Evolutionary conservation across 176 grass and related monocot species (phyloP).

Genomic region (Aegilops umbellulata): DNA sequence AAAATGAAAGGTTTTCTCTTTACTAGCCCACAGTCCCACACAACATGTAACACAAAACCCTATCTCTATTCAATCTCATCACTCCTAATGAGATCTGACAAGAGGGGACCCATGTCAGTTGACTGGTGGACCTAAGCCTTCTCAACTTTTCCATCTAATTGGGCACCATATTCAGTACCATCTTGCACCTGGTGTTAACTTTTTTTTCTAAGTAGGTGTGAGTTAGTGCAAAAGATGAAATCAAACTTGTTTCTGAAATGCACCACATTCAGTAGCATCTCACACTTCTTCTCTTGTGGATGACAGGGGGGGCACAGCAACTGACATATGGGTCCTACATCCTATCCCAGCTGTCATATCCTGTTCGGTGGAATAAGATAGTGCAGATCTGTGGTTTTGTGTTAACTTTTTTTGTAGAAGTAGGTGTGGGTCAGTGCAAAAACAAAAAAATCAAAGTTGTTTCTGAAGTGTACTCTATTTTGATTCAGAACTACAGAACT

Average conservation of each 20-base stretch:
- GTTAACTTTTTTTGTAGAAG: neutral
- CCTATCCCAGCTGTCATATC: neutral
- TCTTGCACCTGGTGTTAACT: no score
- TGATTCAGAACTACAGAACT: conserved; percentile 17
- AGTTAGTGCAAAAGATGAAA: no score
- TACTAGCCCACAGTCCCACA: neutral
- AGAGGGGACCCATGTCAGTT: neutral
- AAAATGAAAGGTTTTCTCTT: neutral
- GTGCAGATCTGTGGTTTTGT: neutral
- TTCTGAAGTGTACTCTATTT: neutral
- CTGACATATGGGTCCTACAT: neutral
- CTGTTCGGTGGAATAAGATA: neutral
- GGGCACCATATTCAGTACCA: neutral
- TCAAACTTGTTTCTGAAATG: no score
- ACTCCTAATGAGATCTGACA: neutral
- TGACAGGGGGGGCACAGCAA: neutral
- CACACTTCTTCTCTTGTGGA: no score
- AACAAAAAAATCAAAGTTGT: neutral
- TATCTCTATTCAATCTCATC: neutral
- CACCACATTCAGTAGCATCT: neutral
- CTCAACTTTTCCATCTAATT: neutral
- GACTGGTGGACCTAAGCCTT: neutral
- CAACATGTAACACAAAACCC: neutral
- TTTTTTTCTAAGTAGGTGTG: no score
- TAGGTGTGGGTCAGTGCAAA: neutral